These are phyloP conservation scores for Benincasa hispida DNA, from an alignment of 306 rosid genomes.

Conservation along the genomic window DNA sequence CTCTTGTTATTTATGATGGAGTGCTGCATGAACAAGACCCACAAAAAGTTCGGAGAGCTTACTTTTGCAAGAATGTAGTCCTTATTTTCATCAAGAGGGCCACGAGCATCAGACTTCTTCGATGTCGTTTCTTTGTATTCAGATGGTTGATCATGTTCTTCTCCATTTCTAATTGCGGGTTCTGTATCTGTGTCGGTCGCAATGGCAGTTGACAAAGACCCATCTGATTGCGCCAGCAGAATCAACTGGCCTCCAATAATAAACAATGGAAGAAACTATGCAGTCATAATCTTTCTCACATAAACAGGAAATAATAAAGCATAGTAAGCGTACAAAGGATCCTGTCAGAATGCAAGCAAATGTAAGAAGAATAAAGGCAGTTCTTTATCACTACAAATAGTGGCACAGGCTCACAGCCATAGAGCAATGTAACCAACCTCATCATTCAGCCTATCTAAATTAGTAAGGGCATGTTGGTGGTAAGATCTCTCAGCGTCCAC, in stretches of 20 bases:
- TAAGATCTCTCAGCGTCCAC: constrained; percentile 74
- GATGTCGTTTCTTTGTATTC: constrained; percentile 26
- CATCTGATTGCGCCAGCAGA: constrained; percentile 39
- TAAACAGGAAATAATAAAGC: constrained; percentile 3
- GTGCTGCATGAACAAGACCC: background rate
- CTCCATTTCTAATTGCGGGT: constrained; percentile 19
- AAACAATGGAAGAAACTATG: constrained; percentile 8
- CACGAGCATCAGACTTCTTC: constrained; percentile 24
- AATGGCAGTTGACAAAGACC: constrained; percentile 14
- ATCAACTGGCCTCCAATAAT: constrained; percentile 46
- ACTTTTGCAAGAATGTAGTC: constrained; percentile 57
- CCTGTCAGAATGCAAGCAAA: background rate
- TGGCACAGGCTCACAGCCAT: background rate
- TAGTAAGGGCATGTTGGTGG: constrained; percentile 60
- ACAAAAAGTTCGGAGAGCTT: constrained; percentile 12
- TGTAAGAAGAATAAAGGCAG: background rate
- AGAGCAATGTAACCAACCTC: constrained; percentile 37
- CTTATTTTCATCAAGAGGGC: constrained; percentile 24
- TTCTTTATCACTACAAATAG: background rate
- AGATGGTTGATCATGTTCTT: constrained; percentile 20
- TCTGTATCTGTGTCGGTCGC: background rate
- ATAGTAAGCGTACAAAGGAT: background rate
- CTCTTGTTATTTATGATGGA: background rate
- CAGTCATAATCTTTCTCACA: constrained; percentile 9
- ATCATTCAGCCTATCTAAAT: constrained; percentile 55